Evolutionary conservation across 2,329 filamentous ascomycete species (phyloP), one percentile per base, ranked within the genome.

Genomic region (Colletotrichum filicis): DNA sequence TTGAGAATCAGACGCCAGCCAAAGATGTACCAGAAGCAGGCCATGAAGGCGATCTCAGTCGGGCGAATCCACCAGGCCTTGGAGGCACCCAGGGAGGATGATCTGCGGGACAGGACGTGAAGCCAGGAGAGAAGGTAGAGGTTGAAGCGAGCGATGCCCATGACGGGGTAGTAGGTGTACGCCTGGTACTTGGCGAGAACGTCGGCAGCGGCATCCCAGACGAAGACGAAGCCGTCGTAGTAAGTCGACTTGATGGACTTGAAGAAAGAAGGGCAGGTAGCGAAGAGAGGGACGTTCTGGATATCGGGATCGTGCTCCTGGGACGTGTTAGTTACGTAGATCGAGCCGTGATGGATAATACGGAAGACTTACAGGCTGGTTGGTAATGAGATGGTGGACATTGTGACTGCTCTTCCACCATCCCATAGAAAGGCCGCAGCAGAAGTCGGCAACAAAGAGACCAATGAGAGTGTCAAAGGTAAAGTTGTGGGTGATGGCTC

Each of bases 331-430:
- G 74, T 46, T 5, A 42, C 22, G 12, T 11, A 11, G 7, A 16
- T 12, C 22, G 7, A 0, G 56, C 6, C 6, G 7, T 3, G 14
- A 9, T n/a, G 9, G 16, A 30, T 52, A n/a, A 11, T 30, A 1
- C 28, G 19, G 19, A n/a, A 2, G 8, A 77, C 81, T 73, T 76
- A 87, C 85, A 2, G 90, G 89, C 76, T 88, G 85, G 83, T 93
- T 93, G 56, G 91, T 92, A 68, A 92, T 83, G 3, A 93, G 85
- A 76, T 93, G 91, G 79, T 93, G 91, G 3, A 93, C 89, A 68
- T 92, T 92, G 83, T 93, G 91, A 65, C 88, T 91, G 77, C 88
- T 88, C 83, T 93, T 92, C 91, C 91, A 92, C 91, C 91, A 92
- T 22, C 91, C 90, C 66, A 92, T 90, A 3, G 89, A 91, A 22